These are phyloP conservation scores for Davidsoniella eucalypti DNA, from an alignment of 2,329 filamentous ascomycete species.

Conservation along the genomic window DNA sequence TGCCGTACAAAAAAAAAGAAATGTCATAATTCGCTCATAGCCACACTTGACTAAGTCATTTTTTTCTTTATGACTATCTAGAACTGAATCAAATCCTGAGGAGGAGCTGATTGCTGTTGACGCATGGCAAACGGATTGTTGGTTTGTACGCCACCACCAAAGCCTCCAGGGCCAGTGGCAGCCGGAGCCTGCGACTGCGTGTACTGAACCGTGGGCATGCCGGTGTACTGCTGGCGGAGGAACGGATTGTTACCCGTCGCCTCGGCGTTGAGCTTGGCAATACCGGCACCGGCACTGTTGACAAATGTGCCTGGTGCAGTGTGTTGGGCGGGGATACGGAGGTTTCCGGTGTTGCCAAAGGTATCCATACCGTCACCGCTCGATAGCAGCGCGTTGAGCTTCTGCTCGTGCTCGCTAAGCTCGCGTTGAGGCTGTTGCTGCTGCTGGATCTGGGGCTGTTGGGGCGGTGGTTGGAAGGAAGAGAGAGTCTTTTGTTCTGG, in stretches of 20 bases:
- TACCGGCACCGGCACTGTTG: conserved; percentile 79
- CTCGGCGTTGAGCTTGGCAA: conserved; percentile 49
- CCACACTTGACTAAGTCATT: not conserved
- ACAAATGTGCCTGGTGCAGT: conserved; percentile 92
- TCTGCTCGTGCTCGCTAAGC: conserved; percentile 48
- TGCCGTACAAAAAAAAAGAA: too few species aligned
- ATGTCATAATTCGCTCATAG: too few species aligned
- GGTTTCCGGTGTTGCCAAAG: conserved; percentile 90
- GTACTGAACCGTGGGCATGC: conserved; percentile 47
- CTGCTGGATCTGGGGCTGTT: conserved; percentile 21
- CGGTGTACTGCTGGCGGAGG: conserved; percentile 67
- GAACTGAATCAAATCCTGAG: conserved; percentile 48
- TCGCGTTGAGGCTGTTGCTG: conserved; percentile 37
- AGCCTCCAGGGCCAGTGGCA: conserved; percentile 39
- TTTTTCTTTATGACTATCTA: conserved; percentile 20
- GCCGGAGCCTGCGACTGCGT: conserved; percentile 32
- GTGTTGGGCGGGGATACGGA: conserved; percentile 90
- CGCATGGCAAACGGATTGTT: conserved; percentile 39
- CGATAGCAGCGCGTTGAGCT: conserved; percentile 72
- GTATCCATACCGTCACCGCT: conserved; percentile 90
- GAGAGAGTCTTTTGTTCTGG: conserved; percentile 70
- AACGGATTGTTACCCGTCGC: conserved; percentile 85
- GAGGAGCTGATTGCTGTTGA: conserved; percentile 30
- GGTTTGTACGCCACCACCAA: conserved; percentile 29
- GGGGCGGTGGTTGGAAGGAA: conserved; percentile 33